Evolutionary conservation across 2,329 filamentous ascomycete species (phyloP), one percentile per base, ranked within the genome.

Genomic region (Pochonia chlamydosporia): DNA sequence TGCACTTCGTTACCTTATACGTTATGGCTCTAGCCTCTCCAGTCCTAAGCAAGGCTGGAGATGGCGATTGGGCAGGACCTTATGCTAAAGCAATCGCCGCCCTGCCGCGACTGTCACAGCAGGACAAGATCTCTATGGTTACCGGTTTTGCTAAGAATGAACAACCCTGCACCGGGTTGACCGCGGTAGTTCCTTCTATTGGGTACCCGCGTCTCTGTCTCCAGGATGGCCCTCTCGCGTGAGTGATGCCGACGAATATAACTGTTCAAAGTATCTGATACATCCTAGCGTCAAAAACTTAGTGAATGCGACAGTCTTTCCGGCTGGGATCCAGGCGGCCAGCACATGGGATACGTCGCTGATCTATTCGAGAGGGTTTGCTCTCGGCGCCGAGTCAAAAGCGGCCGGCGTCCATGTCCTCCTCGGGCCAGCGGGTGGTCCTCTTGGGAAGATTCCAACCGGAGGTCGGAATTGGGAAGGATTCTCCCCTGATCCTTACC

Each of bases 241-340:
- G 49, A 72, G 79, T 53, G 89, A 95, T 65, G 92, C 85, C 66
- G 82, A 82, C 59, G n/a, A n/a, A n/a, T n/a, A n/a, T n/a, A n/a
- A n/a, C n/a, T n/a, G n/a, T n/a, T n/a, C n/a, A n/a, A n/a, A n/a
- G n/a, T n/a, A n/a, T n/a, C n/a, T n/a, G n/a, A n/a, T n/a, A n/a
- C n/a, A n/a, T n/a, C n/a, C n/a, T n/a, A n/a, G n/a, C n/a, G n/a
- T n/a, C n/a, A n/a, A n/a, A n/a, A n/a, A n/a, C n/a, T n/a, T n/a
- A n/a, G n/a, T n/a, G n/a, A n/a, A n/a, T n/a, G n/a, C n/a, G n/a
- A 91, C 87, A 26, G 89, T 84, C 1, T 95, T 95, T 63, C 78
- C 87, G 1, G 83, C 84, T 0, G 89, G 87, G 42, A 75, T 89
- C 56, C 90, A 87, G 7, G 79, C 87, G 24, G 90, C 86, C 11